A percentile compares a stretch with the other conserved stretches of the same genome.
phyloP scores from a whole-genome alignment of 805 yeast species.

The Nakazawaea populi region DNA sequence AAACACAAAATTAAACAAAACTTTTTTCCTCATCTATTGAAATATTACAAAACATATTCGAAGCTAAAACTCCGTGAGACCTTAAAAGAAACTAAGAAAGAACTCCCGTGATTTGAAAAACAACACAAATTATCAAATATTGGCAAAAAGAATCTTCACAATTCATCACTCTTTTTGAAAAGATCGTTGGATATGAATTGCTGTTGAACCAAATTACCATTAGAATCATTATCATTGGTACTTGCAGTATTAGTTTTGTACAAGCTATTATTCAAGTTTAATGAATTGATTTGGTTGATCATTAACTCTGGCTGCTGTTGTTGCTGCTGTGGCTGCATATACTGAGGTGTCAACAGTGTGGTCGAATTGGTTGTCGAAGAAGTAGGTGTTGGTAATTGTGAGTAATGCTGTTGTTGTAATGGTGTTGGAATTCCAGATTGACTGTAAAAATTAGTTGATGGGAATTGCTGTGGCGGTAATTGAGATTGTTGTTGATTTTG shows the following conservation, averaged over 20 bases:
- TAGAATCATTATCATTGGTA: conserved; percentile 4
- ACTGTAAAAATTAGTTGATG: neutral
- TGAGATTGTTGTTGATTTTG: neutral
- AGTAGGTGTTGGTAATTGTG: conserved; percentile 6
- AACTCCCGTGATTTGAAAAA: neutral
- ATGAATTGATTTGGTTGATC: conserved; percentile 8
- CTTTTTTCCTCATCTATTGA: neutral
- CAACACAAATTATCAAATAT: neutral
- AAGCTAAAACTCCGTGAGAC: neutral
- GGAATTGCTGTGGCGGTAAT: neutral
- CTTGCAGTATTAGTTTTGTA: conserved; percentile 5
- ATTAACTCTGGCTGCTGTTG: conserved; percentile 2
- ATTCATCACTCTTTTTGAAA: neutral
- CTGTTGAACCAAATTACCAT: conserved; percentile 3
- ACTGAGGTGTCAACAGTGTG: neutral
- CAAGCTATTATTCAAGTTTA: conserved; percentile 7
- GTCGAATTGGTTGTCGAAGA: conserved; percentile 4
- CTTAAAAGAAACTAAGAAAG: neutral
- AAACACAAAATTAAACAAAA: neutral
- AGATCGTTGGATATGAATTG: neutral
- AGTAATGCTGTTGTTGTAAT: conserved; percentile 5
- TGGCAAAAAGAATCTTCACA: neutral
- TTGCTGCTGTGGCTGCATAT: conserved; percentile 1
- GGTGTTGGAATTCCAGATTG: conserved; percentile 1
- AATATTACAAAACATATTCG: neutral